A percentile compares a stretch with the other conserved stretches of the same genome.
These are phyloP conservation scores for Podosphaera aphanis DNA, from an alignment of 2,329 filamentous ascomycete species.

Conservation along the genomic window DNA sequence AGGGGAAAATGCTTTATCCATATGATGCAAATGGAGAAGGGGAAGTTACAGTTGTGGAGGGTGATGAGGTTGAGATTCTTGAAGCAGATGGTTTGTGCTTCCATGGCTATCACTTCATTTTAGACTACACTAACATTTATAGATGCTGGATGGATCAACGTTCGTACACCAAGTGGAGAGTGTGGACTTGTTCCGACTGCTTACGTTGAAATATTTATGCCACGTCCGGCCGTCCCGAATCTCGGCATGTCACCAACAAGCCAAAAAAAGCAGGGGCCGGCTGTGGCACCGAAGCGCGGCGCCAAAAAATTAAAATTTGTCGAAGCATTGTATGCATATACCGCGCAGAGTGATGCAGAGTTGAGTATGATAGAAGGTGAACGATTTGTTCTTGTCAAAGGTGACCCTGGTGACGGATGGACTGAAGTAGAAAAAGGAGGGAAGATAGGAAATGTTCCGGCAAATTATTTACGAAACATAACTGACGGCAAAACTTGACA, in stretches of 20 bases:
- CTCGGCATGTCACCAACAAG: conserved; percentile 44
- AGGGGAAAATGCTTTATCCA: conserved; percentile 70
- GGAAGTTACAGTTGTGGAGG: conserved; percentile 60
- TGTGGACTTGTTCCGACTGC: conserved; percentile 60
- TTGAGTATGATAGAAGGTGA: conserved; percentile 83
- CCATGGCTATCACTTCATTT: conserved; percentile 3
- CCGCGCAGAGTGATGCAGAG: conserved; percentile 63
- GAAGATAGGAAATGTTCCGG: conserved; percentile 67
- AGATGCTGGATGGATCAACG: conserved; percentile 89
- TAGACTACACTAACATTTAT: conserved; percentile 14
- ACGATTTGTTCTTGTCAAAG: conserved; percentile 67
- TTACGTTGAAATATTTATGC: conserved; percentile 49
- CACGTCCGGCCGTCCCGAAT: conserved; percentile 51
- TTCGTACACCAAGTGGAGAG: conserved; percentile 50
- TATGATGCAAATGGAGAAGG: conserved; percentile 65
- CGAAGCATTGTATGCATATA: conserved; percentile 79
- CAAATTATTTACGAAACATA: conserved; percentile 50
- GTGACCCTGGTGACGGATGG: conserved; percentile 86
- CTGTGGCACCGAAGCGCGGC: conserved; percentile 70
- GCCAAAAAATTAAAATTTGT: conserved; percentile 90
- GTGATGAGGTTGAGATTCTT: conserved; percentile 51
- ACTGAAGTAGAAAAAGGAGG: conserved; percentile 87
- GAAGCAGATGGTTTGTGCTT: conserved; percentile 60
- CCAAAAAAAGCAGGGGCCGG: conserved; percentile 22
- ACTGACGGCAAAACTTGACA: neutral